phyloP scores from a whole-genome alignment of 2,329 filamentous ascomycete genomes.

The Stylonectria norvegica region DNA sequence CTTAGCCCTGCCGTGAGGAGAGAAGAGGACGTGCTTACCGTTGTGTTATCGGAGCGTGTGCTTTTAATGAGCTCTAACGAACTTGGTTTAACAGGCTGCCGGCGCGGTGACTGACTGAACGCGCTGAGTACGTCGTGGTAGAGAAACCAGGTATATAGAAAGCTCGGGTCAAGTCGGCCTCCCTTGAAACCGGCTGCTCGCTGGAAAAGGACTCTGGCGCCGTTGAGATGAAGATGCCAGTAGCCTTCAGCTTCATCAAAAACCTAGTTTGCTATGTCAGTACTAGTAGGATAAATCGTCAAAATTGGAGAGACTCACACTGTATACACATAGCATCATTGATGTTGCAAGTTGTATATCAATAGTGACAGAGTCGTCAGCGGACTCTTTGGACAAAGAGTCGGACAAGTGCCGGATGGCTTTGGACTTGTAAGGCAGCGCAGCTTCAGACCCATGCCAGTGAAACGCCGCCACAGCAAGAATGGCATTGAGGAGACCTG shows the following conservation, averaged over 20 bases:
- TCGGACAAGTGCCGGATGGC: conserved; percentile 39
- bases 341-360: conserved; percentile 43
- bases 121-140: conserved; percentile 46
- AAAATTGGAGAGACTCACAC: conserved; percentile 31
- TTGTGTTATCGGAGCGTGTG: conserved; percentile 6
- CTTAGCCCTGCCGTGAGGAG: neutral
- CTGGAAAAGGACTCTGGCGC: conserved; percentile 37
- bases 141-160: conserved; percentile 45
- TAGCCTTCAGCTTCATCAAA: conserved; percentile 47
- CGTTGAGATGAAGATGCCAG: conserved; percentile 44
- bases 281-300: neutral
- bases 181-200: conserved; percentile 22
- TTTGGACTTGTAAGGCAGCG: conserved; percentile 40
- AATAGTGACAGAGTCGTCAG: too few species aligned
- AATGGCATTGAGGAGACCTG: conserved; percentile 44
- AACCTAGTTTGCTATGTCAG: conserved; percentile 34
- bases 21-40: conserved; percentile 2
- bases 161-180: conserved; percentile 30
- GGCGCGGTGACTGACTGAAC: conserved; percentile 36
- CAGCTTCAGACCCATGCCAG: conserved; percentile 35
- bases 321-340: conserved; percentile 51
- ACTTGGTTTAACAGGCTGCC: conserved; percentile 4
- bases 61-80: conserved; percentile 5
- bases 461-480: conserved; percentile 44
- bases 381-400: too few species aligned